These are phyloP conservation scores for Boletus edulis DNA, from an alignment of 768 basidiomycete species.

Conservation along the genomic window DNA sequence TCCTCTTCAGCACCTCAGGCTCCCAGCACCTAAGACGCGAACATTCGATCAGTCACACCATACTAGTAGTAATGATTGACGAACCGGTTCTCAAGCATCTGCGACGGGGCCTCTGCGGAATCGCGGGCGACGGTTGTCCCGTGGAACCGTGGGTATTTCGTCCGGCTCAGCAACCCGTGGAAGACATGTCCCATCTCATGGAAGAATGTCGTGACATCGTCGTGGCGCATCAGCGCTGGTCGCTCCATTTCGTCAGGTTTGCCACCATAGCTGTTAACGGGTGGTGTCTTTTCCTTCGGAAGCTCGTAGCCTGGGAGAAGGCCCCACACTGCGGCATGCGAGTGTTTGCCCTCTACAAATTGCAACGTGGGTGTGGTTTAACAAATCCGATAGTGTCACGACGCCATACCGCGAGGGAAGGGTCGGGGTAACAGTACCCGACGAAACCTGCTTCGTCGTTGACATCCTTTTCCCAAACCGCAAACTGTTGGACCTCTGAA, in stretches of 20 bases:
- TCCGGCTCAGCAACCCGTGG: constrained; percentile 66
- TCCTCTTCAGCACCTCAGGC: constrained; percentile 65
- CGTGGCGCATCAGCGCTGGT: constrained; percentile 81
- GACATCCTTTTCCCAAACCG: constrained; percentile 81
- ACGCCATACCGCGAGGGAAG: constrained; percentile 67
- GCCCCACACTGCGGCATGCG: constrained; percentile 85
- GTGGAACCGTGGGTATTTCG: constrained; percentile 75
- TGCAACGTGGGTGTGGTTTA: neutral
- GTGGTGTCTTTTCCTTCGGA: constrained; percentile 58
- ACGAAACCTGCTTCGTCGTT: constrained; percentile 70
- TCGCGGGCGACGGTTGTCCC: constrained; percentile 78
- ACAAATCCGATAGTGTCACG: neutral
- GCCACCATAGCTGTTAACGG: constrained; percentile 87
- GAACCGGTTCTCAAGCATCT: constrained; percentile 91
- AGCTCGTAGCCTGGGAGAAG: constrained; percentile 64
- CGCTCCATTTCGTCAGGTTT: constrained; percentile 80
- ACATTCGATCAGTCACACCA: no score
- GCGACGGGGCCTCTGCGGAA: constrained; percentile 89
- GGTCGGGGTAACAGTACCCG: constrained; percentile 83
- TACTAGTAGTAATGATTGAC: neutral
- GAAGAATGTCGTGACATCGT: constrained; percentile 89
- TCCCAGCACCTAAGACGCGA: constrained; percentile 68
- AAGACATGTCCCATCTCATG: constrained; percentile 85
- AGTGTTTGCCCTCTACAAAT: constrained; percentile 65
- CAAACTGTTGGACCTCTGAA: constrained; percentile 76